Percentiles rank a stretch among this genome's conserved stretches.
Evolutionary conservation across 495 filamentous ascomycete genomes (phyloP).

Genomic region (Penicillium odoratum): DNA sequence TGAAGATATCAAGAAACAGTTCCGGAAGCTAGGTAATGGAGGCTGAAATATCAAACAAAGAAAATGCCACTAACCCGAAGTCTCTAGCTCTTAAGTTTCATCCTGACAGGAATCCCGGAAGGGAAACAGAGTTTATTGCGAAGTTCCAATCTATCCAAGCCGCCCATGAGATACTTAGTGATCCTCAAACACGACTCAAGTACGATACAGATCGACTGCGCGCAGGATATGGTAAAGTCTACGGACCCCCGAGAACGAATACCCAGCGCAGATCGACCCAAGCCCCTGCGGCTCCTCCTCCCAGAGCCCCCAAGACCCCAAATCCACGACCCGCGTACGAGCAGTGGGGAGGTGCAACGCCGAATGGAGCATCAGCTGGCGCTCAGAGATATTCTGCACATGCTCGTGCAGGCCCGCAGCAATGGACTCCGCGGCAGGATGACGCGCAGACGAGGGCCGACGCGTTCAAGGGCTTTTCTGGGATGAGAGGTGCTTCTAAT

Average conservation of each 20-base stretch:
- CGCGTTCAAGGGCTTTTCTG: constrained; percentile 66
- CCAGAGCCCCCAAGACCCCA: constrained; percentile 25
- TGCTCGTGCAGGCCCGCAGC: constrained; percentile 43
- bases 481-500: constrained; percentile 57
- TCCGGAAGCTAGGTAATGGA: constrained; percentile 71
- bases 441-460: constrained; percentile 56
- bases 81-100: constrained; percentile 75
- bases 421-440: constrained; percentile 47
- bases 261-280: constrained; percentile 25
- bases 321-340: constrained; percentile 15
- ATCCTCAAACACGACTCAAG: constrained; percentile 63
- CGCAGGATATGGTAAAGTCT: constrained; percentile 44
- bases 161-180: constrained; percentile 79
- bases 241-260: constrained; percentile 35
- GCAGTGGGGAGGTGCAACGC: constrained; percentile 30
- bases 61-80: not conserved
- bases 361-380: constrained; percentile 50
- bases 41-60: not conserved
- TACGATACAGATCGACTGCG: constrained; percentile 72
- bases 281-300: constrained; percentile 26
- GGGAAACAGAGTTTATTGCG: constrained; percentile 71
- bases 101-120: constrained; percentile 85
- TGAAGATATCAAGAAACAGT: constrained; percentile 81
- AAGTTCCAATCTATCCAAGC: constrained; percentile 85
- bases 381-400: constrained; percentile 57